These are phyloP conservation scores for Fusarium chuoi DNA, from an alignment of 2,329 filamentous ascomycete genomes.

Conservation along the genomic window DNA sequence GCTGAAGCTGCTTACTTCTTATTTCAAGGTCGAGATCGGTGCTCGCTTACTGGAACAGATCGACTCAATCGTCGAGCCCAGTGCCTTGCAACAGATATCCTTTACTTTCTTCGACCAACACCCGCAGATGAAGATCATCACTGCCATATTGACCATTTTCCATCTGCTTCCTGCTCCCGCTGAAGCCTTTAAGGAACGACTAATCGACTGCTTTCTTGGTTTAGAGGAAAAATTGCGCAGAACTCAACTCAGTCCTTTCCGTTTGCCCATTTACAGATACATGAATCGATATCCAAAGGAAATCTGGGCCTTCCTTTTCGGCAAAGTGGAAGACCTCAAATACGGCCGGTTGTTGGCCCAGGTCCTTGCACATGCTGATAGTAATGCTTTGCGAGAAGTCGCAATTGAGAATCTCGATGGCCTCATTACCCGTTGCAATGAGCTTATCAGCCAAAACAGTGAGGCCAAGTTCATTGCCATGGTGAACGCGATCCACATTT, in stretches of 20 bases:
- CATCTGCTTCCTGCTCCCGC: constrained; percentile 93
- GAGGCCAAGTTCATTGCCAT: constrained; percentile 76
- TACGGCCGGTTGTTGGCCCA: constrained; percentile 94
- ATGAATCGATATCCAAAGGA: constrained; percentile 93
- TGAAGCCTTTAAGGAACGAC: constrained; percentile 87
- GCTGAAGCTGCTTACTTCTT: constrained; percentile 91
- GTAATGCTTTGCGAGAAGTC: constrained; percentile 77
- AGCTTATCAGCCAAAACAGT: constrained; percentile 71
- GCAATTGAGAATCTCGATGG: constrained; percentile 78
- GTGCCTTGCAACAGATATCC: constrained; percentile 85
- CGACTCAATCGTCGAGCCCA: constrained; percentile 86
- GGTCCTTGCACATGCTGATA: constrained; percentile 79
- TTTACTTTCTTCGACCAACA: constrained; percentile 96
- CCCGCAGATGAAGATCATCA: constrained; percentile 91
- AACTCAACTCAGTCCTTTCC: constrained; percentile 91
- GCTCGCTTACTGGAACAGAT: constrained; percentile 93
- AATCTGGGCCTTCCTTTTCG: constrained; percentile 82
- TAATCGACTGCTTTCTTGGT: constrained; percentile 90
- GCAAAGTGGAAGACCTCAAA: constrained; percentile 82
- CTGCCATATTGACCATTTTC: constrained; percentile 95
- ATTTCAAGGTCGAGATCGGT: constrained; percentile 99
- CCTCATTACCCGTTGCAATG: constrained; percentile 74
- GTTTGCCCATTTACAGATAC: constrained; percentile 89
- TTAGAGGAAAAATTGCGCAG: constrained; percentile 86
- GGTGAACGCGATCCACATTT: constrained; percentile 88